phyloP scores from a whole-genome alignment of 225 moss, liverwort and hornwort species.

The Sphagnum tenellum region DNA sequence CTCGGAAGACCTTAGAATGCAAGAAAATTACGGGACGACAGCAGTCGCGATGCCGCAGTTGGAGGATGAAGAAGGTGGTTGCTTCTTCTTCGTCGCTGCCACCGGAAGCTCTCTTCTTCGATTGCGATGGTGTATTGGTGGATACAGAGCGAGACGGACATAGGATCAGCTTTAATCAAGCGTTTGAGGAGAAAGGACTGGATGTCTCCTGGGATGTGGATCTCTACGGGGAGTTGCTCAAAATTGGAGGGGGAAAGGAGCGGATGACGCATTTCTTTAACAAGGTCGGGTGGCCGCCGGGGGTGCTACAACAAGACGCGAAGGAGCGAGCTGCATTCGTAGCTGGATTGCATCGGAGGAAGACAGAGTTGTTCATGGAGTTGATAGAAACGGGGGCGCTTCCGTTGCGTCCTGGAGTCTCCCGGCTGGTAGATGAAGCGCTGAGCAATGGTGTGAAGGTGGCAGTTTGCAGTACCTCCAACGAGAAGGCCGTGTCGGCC shows the following conservation, averaged over 20 bases:
- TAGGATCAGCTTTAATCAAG: constrained; percentile 78
- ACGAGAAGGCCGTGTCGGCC: constrained; percentile 92
- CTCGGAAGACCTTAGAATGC: too few relatives aligned
- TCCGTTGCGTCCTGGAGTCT: constrained; percentile 87
- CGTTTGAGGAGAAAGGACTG: constrained; percentile 80
- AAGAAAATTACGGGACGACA: too few relatives aligned
- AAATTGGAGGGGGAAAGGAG: constrained; percentile 98
- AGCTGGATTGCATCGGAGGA: constrained; percentile 70
- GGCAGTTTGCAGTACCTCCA: constrained; percentile 97
- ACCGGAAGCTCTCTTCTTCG: constrained; percentile 81
- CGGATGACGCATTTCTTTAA: constrained; percentile 94
- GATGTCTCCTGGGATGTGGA: constrained; percentile 66
- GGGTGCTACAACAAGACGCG: constrained; percentile 11
- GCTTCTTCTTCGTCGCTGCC: constrained; percentile 6
- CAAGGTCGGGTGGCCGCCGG: constrained; percentile 65
- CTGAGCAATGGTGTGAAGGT: constrained; percentile 58
- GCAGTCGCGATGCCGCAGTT: not conserved
- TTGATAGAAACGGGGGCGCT: constrained; percentile 78
- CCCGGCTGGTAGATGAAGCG: constrained; percentile 70
- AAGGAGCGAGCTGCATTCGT: constrained; percentile 65
- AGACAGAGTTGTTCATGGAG: constrained; percentile 94
- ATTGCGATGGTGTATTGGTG: constrained; percentile 90
- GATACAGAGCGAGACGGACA: constrained; percentile 95
- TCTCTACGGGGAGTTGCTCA: constrained; percentile 85
- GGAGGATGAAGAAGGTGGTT: constrained; percentile 22